A percentile compares a stretch with the other conserved stretches of the same genome.
Conservation (phyloP, 768 basidiomycete species). For the Podaxis sp. region DNA sequence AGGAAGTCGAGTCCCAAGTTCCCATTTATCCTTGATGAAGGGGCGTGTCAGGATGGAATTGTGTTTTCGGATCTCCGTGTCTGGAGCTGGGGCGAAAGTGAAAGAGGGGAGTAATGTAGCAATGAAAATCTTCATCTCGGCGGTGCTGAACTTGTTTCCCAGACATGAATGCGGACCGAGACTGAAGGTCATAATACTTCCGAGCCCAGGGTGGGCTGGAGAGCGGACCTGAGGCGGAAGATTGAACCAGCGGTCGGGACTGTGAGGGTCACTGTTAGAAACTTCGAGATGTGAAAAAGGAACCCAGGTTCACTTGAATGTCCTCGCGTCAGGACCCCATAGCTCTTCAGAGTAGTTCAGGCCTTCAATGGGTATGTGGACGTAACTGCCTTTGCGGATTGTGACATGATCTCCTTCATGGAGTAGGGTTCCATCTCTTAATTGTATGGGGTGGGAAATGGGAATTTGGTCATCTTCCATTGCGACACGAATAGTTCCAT, state of each 20-base stretch:
- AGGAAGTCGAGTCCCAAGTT: slow-evolving; percentile 37
- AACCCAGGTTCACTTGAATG: slow-evolving; percentile 45
- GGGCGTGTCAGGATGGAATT: slow-evolving; percentile 48
- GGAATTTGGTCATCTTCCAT: slow-evolving; percentile 50
- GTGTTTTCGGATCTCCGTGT: slow-evolving; percentile 37
- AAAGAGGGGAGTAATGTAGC: slow-evolving; percentile 40
- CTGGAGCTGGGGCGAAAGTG: slow-evolving; percentile 38
- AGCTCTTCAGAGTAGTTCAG: slow-evolving; percentile 45
- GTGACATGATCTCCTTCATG: slow-evolving; percentile 23
- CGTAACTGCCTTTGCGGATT: slow-evolving; percentile 50
- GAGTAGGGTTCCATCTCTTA: slow-evolving; percentile 34
- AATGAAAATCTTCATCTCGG: slow-evolving; percentile 49
- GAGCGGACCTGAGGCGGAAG: slow-evolving; percentile 31
- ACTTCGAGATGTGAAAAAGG: background rate
- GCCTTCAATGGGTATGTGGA: slow-evolving; percentile 57
- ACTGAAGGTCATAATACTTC: slow-evolving; percentile 50
- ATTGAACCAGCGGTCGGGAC: slow-evolving; percentile 42
- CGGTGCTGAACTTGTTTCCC: slow-evolving; percentile 42
- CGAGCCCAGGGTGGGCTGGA: slow-evolving; percentile 40
- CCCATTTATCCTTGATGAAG: slow-evolving; percentile 37
- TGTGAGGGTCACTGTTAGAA: background rate
- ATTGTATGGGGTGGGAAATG: slow-evolving; percentile 37
- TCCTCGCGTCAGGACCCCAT: slow-evolving; percentile 49
- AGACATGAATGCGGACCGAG: slow-evolving; percentile 47
- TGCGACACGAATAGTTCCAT: slow-evolving; percentile 54